Conservation (phyloP, 208 protist species). For the Crithidia bombi region DNA sequence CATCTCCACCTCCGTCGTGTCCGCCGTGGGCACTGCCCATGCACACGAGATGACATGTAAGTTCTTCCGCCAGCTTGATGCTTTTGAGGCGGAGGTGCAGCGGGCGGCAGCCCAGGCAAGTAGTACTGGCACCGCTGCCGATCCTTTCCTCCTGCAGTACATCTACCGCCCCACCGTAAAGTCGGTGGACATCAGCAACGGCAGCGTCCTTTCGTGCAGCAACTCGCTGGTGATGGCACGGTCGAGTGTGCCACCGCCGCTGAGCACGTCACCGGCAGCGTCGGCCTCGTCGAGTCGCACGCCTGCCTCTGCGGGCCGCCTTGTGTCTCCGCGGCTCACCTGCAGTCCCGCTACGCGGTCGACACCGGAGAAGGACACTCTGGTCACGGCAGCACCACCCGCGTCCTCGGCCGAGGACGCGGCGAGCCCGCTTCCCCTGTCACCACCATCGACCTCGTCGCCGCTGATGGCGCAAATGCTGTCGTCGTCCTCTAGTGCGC, state of each 20-base stretch:
- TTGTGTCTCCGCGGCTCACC: background rate
- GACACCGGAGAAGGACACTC: background rate
- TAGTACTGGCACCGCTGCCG: slow-evolving; percentile 1
- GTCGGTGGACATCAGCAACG: background rate
- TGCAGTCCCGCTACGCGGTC: background rate
- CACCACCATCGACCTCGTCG: background rate
- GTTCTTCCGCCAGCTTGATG: slow-evolving; percentile 33
- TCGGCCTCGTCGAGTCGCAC: background rate
- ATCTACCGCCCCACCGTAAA: slow-evolving; percentile 32
- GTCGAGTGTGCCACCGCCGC: background rate
- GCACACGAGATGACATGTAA: slow-evolving; percentile 9
- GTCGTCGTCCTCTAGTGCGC: background rate
- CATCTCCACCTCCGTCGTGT: background rate
- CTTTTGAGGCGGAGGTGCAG: slow-evolving; percentile 26
- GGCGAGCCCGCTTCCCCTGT: background rate
- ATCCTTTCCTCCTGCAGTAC: slow-evolving; percentile 18
- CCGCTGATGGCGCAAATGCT: background rate
- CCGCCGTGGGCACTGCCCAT: background rate
- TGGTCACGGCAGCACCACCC: background rate
- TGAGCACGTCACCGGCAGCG: background rate
- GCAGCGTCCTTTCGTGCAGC: background rate
- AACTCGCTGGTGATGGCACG: slow-evolving; percentile 19
- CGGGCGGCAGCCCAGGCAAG: slow-evolving; percentile 7
- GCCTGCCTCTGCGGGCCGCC: background rate
- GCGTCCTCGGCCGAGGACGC: background rate